These are phyloP conservation scores for Fraxinus ornus DNA, from an alignment of 305 asterid species.

Conservation along the genomic window DNA sequence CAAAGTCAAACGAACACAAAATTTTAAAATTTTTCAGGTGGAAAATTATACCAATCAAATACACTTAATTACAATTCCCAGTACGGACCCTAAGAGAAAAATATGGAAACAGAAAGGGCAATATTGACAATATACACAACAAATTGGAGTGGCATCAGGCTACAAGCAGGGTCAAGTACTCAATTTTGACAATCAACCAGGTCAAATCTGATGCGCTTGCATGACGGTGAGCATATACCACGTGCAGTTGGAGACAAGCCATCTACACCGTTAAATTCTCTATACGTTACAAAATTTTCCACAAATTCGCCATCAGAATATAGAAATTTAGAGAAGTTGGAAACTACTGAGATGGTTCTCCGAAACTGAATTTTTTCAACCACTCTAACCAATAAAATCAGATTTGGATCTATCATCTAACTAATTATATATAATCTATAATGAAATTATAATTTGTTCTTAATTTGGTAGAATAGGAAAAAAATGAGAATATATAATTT, in stretches of 20 bases:
- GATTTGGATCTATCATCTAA: neutral
- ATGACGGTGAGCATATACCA: neutral
- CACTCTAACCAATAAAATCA: neutral
- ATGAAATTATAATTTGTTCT: no score
- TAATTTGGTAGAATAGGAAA: no score
- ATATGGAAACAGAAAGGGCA: no score
- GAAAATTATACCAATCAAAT: no score
- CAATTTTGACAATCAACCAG: neutral
- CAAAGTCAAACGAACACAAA: no score
- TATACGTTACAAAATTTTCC: neutral
- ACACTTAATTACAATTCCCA: no score
- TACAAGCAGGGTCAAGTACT: neutral
- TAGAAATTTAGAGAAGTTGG: constrained; percentile 23
- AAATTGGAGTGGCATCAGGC: neutral
- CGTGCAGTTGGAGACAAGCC: neutral
- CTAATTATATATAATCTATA: neutral
- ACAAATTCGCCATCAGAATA: constrained; percentile 31
- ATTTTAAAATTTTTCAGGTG: no score
- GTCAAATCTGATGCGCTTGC: neutral
- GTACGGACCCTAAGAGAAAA: no score
- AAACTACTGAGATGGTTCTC: constrained; percentile 36
- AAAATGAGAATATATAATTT: no score
- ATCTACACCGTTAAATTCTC: neutral
- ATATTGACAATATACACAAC: neutral
- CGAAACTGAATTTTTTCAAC: constrained; percentile 33